phyloP scores from a whole-genome alignment of 331 rosid genomes.

The Erythrophleum ivorense region DNA sequence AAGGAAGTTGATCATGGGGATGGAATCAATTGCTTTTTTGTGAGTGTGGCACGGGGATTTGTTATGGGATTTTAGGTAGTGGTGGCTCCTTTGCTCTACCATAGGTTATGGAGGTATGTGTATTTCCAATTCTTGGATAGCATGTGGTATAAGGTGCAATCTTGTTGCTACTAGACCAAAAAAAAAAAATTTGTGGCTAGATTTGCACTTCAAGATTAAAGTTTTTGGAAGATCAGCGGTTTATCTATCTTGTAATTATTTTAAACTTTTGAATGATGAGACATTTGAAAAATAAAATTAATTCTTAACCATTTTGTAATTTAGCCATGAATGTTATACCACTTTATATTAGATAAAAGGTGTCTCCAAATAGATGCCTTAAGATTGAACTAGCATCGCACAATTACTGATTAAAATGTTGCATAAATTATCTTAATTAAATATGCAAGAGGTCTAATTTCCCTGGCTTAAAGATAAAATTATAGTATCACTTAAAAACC shows the following conservation, averaged over 20 bases:
- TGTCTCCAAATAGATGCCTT: no score
- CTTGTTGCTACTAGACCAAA: neutral
- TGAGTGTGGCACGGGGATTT: constrained; percentile 22
- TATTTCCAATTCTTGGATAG: constrained; percentile 23
- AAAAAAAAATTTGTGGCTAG: neutral
- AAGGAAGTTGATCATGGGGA: neutral
- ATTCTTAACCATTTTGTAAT: no score
- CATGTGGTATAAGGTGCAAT: constrained; percentile 32
- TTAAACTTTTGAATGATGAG: neutral
- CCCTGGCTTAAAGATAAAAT: no score
- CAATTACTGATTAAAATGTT: no score
- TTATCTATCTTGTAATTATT: neutral
- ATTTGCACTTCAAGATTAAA: neutral
- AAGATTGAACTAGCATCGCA: no score
- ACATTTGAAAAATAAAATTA: neutral
- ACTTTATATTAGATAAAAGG: no score
- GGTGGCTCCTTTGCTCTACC: constrained; percentile 30
- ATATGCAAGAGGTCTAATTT: no score
- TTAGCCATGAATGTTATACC: no score
- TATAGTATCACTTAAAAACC: no score
- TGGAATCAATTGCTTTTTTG: constrained; percentile 33
- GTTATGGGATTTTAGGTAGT: constrained; percentile 30
- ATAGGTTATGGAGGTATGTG: constrained; percentile 26
- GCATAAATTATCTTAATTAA: no score
- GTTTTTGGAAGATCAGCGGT: no score